phyloP scores from a whole-genome alignment of 805 yeast species.

The Cyberlindnera galapagoensis region DNA sequence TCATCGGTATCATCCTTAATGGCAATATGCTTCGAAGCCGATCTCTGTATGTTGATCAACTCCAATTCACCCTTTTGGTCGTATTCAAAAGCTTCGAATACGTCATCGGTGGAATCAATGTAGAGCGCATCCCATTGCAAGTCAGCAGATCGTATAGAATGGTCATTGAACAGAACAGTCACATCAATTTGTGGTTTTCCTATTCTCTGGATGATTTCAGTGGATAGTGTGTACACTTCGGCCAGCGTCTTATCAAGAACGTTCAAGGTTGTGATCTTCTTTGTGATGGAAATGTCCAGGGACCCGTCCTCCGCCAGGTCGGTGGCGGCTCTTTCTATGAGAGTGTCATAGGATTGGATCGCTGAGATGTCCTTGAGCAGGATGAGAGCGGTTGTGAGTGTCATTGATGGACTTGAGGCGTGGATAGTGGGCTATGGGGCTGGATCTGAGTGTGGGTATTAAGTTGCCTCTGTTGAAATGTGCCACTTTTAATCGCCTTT shows the following conservation, averaged over 20 bases:
- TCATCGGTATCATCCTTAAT: conserved; percentile 13
- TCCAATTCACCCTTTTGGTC: conserved; percentile 7
- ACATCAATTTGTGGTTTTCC: conserved; percentile 11
- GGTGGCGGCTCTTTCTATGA: conserved; percentile 14
- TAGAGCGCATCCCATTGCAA: conserved; percentile 18
- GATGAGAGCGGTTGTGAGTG: conserved; percentile 15
- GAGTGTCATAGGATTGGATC: conserved; percentile 16
- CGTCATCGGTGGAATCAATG: conserved; percentile 13
- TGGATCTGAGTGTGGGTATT: no score
- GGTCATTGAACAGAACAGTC: conserved; percentile 21
- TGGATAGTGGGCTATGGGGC: no score
- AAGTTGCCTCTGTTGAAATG: no score
- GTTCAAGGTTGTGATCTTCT: conserved; percentile 14
- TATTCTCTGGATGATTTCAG: conserved; percentile 8
- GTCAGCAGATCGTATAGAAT: conserved; percentile 13
- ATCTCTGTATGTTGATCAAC: conserved; percentile 7
- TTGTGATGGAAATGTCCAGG: conserved; percentile 17
- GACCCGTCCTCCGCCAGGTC: conserved; percentile 12
- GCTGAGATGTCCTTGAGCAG: conserved; percentile 13
- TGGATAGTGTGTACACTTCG: conserved; percentile 16
- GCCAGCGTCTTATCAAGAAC: conserved; percentile 18
- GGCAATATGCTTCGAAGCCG: not conserved
- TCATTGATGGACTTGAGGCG: no score
- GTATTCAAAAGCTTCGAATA: conserved; percentile 7
- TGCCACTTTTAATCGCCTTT: no score